Percentiles rank a stretch among this genome's conserved stretches.
These are phyloP conservation scores for Somion occarium DNA, from an alignment of 1,284 basidiomycete genomes.

Conservation along the genomic window DNA sequence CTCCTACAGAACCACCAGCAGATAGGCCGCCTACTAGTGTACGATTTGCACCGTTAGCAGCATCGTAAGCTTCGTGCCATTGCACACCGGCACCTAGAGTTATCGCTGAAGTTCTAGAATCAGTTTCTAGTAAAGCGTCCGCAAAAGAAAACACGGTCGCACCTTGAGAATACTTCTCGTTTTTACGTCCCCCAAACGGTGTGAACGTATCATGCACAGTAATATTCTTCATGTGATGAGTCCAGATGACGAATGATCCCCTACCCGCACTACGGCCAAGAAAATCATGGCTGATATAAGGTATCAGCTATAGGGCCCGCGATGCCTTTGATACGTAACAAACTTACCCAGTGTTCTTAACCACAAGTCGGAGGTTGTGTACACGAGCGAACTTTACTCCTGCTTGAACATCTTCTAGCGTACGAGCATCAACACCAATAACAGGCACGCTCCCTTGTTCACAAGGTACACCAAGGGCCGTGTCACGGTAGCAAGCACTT, in stretches of 20 bases:
- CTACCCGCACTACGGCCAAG: constrained; percentile 20
- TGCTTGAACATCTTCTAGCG: constrained; percentile 32
- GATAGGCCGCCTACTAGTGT: constrained; percentile 27
- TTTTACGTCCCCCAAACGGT: constrained; percentile 16
- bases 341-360: constrained; percentile 43
- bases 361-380: constrained; percentile 36
- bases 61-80: constrained; percentile 38
- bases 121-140: background rate
- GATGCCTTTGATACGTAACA: background rate
- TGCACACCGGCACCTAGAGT: constrained; percentile 42
- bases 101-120: constrained; percentile 21
- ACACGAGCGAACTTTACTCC: constrained; percentile 35
- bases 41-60: constrained; percentile 22
- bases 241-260: constrained; percentile 21
- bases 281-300: constrained; percentile 18
- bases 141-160: background rate
- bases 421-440: constrained; percentile 37
- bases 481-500: constrained; percentile 37
- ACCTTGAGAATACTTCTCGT: constrained; percentile 15
- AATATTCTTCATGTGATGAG: constrained; percentile 21
- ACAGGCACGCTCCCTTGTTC: constrained; percentile 40
- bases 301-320: background rate
- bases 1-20: constrained; percentile 27
- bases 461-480: constrained; percentile 33
- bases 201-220: constrained; percentile 18